Base-by-base conservation (phyloP, 164 flowering plant genomes). In the Nelumbo lutea region DNA sequence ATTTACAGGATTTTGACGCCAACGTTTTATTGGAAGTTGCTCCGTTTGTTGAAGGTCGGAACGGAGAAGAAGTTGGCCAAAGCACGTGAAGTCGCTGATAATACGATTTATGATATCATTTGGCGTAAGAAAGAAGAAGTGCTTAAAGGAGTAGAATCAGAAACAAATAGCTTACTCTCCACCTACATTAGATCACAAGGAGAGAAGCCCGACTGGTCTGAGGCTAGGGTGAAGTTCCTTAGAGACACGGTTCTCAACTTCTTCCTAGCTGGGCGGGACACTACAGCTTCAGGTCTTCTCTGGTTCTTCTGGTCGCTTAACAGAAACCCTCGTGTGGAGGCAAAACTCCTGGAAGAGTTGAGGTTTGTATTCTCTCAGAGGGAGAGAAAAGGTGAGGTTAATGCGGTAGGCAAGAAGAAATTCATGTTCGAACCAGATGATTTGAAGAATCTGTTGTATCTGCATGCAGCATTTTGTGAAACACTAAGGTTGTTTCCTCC, bases 401-500 rank as follows among this genome's bases (percentile, higher is more conserved):
- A 7, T 46, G 48, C 7, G 4, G 5, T 4, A 4, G 5, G 7
- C 27, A 27, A 27, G 27, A 42, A 27, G 39, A 27, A 58, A n/a
- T 38, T 39, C 4, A 38, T 77, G 11, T 76, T 74, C 56, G 58
- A 68, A 1, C 11, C 66, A 0, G 75, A 46, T 27, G 70, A 77
- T 50, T 52, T 74, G 0, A 68, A 55, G 13, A 67, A 69, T 15
- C 11, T 83, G 61, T 67, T 67, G 2, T 84, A 84, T 65, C 61
- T 84, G 0, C 87, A 84, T 9, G 85, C 79, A 4, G 65, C 85
- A 10, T 27, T 86, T 0, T 80, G 76, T 44, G 88, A 86, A 56
- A 41, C 83, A 3, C 59, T 87, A 4, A 73, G 88, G 62, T 73
- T 87, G 8, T 85, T 68, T 65, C 88, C 88, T 1, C 78, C 90